Evolutionary conservation across 2,329 filamentous ascomycete genomes (phyloP).

Genomic region (Sporothrix variecibatus): DNA sequence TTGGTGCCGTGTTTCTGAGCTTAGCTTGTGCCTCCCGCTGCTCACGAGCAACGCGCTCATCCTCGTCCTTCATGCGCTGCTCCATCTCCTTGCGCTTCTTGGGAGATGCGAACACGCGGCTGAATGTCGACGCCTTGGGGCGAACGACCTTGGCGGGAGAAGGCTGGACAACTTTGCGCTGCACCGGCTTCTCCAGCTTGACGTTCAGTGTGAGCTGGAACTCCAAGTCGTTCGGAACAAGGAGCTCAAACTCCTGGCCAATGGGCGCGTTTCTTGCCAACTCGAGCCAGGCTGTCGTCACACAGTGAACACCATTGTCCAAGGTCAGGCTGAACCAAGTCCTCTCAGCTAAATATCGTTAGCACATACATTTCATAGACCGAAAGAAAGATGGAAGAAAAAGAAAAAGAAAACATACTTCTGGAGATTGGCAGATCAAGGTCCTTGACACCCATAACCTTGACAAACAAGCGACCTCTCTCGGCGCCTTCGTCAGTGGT

Average conservation of each 20-base stretch:
- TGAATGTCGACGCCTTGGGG: conserved; percentile 84
- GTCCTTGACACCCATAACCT: conserved; percentile 97
- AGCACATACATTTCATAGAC: not conserved
- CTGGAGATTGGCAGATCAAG: conserved; percentile 87
- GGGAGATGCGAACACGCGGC: conserved; percentile 87
- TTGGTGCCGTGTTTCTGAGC: conserved; percentile 64
- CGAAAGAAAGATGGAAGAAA: not conserved
- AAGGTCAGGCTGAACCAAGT: conserved; percentile 94
- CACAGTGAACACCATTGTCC: conserved; percentile 97
- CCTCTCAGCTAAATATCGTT: conserved; percentile 66
- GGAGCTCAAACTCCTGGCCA: conserved; percentile 96
- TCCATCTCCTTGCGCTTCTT: conserved; percentile 97
- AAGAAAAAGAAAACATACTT: conserved; percentile 60
- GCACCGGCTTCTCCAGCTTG: conserved; percentile 79
- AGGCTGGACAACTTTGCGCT: conserved; percentile 46
- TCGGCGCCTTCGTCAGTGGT: conserved; percentile 77
- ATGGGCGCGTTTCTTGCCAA: conserved; percentile 90
- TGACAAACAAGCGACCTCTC: conserved; percentile 89
- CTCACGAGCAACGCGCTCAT: conserved; percentile 68
- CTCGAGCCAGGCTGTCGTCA: conserved; percentile 94
- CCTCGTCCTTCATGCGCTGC: conserved; percentile 77
- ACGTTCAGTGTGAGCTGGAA: conserved; percentile 97
- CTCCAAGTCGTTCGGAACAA: conserved; percentile 96
- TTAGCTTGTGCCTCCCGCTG: conserved; percentile 65
- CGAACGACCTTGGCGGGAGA: conserved; percentile 64